These are phyloP conservation scores for Russula sp. DNA, from an alignment of 768 basidiomycete species.

Conservation along the genomic window DNA sequence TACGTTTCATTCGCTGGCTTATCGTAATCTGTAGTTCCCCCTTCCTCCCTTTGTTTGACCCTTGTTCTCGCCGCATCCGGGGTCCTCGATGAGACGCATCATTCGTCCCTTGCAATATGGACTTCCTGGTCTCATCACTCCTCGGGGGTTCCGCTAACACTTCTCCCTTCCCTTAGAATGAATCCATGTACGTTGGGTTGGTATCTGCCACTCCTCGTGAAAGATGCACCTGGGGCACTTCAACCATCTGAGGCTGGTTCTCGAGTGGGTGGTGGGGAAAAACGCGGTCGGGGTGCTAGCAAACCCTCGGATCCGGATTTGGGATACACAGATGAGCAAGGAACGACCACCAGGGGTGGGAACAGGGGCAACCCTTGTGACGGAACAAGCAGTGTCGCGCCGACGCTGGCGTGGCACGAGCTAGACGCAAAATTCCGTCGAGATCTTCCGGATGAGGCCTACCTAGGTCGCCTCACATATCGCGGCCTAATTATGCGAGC, in stretches of 20 bases:
- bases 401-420: conserved; percentile 49
- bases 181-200: conserved; percentile 95
- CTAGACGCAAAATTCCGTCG: conserved; percentile 83
- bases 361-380: conserved; percentile 21
- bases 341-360: conserved; percentile 27
- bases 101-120: background rate
- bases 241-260: conserved; percentile 45
- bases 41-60: conserved; percentile 1
- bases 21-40: conserved; percentile 15
- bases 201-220: conserved; percentile 84
- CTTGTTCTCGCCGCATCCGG: background rate
- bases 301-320: conserved; percentile 22
- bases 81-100: conserved; percentile 5
- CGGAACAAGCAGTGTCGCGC: conserved; percentile 16
- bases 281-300: conserved; percentile 21
- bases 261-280: conserved; percentile 19
- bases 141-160: background rate
- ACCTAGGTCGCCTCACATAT: conserved; percentile 82
- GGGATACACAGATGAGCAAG: conserved; percentile 26
- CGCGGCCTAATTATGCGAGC: conserved; percentile 81
- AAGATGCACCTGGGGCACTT: conserved; percentile 57
- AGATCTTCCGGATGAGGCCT: conserved; percentile 82
- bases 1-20: conserved; percentile 31
- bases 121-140: background rate
- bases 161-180: conserved; percentile 46